A percentile compares a stretch with the other conserved stretches of the same genome.
phyloP scores from a whole-genome alignment of 2,329 filamentous ascomycete genomes.

The Aspergillus transmontanensis region DNA sequence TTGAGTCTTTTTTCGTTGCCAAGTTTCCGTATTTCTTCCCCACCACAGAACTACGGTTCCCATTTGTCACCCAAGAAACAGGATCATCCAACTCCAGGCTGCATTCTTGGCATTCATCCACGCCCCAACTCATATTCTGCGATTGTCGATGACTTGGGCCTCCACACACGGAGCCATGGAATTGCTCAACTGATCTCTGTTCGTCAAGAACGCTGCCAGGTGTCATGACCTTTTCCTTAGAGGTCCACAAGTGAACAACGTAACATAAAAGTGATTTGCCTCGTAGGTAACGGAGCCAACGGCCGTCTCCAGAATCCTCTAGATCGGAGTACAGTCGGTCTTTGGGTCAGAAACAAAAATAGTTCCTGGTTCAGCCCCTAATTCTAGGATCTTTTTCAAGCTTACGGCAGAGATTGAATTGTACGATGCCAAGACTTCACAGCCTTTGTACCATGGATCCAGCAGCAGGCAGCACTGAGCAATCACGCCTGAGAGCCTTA shows the following conservation, averaged over 20 bases:
- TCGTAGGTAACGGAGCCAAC: neutral
- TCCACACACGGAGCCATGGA: neutral
- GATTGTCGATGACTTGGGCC: neutral
- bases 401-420: neutral
- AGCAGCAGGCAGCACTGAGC: neutral
- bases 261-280: neutral
- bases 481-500: neutral
- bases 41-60: neutral
- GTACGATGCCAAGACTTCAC: constrained; percentile 1
- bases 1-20: neutral
- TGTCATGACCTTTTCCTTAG: neutral
- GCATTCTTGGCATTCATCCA: neutral
- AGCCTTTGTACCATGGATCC: constrained; percentile 1
- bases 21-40: neutral
- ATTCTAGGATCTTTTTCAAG: neutral
- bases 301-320: neutral
- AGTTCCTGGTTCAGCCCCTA: neutral
- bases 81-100: neutral
- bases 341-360: neutral
- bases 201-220: neutral
- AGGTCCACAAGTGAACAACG: neutral
- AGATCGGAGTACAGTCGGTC: neutral
- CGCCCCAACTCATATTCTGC: neutral
- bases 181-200: neutral
- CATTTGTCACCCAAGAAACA: neutral